Evolutionary conservation across 495 filamentous ascomycete genomes (phyloP).

Genomic region (Penicillium psychrofluorescens): DNA sequence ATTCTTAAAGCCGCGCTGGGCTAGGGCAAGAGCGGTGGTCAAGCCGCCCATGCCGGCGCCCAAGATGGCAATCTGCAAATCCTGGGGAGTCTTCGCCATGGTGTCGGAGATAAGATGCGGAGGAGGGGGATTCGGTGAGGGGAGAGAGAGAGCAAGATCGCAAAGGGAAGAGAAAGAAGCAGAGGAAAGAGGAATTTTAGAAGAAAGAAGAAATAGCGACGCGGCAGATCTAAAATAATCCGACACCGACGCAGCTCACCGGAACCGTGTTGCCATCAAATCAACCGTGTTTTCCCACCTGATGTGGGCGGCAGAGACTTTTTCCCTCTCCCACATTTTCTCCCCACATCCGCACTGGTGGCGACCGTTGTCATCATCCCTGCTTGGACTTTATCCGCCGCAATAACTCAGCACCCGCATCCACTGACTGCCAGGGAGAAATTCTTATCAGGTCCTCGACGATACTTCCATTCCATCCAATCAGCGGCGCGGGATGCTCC

Average conservation of each 20-base stretch:
- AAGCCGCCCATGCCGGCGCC: constrained; percentile 69
- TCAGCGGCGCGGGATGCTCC: neutral
- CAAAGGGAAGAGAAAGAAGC: neutral
- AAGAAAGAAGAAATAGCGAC: neutral
- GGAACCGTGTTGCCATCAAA: constrained; percentile 9
- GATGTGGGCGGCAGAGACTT: constrained; percentile 13
- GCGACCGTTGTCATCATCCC: neutral
- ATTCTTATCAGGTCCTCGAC: neutral
- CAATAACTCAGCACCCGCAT: neutral
- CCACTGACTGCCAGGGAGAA: neutral
- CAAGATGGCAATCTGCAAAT: constrained; percentile 37
- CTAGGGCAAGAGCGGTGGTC: constrained; percentile 62
- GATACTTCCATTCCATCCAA: neutral
- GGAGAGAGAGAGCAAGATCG: neutral
- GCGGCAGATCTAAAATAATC: neutral
- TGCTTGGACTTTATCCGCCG: constrained; percentile 15
- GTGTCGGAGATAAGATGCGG: constrained; percentile 9
- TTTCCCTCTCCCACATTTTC: constrained; percentile 21
- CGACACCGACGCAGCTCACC: neutral
- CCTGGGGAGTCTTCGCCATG: constrained; percentile 27
- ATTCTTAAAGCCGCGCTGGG: constrained; percentile 63
- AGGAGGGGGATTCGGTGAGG: neutral
- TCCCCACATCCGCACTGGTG: neutral
- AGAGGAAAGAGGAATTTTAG: neutral
- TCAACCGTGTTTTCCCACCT: constrained; percentile 1